These are phyloP conservation scores for Aspergillaceae sp. DNA, from an alignment of 2,329 filamentous ascomycete species.

Conservation along the genomic window DNA sequence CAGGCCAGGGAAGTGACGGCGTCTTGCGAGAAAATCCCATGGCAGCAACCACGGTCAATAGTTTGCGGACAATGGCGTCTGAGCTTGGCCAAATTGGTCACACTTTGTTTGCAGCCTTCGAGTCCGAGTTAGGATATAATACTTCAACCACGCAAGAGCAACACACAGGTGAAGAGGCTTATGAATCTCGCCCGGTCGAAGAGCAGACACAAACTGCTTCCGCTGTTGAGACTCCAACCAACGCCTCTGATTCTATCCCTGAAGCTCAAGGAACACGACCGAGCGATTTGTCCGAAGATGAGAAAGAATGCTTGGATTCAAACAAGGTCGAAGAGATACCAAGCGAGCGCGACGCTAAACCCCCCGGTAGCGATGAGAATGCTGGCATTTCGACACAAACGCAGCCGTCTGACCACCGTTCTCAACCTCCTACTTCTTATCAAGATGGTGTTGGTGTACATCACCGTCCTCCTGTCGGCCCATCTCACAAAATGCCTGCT, in stretches of 20 bases:
- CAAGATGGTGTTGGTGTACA: background rate
- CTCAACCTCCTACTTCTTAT: no score
- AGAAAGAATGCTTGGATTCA: background rate
- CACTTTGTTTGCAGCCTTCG: conserved; percentile 30
- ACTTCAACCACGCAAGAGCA: conserved; percentile 5
- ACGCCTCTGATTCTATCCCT: background rate
- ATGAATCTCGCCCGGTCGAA: background rate
- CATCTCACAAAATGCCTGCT: background rate
- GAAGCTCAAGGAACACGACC: background rate
- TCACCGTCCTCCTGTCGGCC: background rate
- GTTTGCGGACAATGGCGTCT: conserved; percentile 32
- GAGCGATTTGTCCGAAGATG: background rate
- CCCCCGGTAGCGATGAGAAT: background rate
- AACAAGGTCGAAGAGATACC: background rate
- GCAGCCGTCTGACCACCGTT: background rate
- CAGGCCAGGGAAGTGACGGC: conserved; percentile 28
- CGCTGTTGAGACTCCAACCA: background rate
- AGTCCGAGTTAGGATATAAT: conserved; percentile 23
- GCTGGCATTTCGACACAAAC: background rate
- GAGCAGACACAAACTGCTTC: background rate
- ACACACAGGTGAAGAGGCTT: conserved; percentile 2
- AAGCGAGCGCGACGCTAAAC: background rate
- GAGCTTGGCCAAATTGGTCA: conserved; percentile 33
- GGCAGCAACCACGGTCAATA: conserved; percentile 29
- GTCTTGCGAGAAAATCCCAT: conserved; percentile 28